These are phyloP conservation scores for Gynochthodes officinalis DNA, from an alignment of 257 asterid species.

Conservation along the genomic window DNA sequence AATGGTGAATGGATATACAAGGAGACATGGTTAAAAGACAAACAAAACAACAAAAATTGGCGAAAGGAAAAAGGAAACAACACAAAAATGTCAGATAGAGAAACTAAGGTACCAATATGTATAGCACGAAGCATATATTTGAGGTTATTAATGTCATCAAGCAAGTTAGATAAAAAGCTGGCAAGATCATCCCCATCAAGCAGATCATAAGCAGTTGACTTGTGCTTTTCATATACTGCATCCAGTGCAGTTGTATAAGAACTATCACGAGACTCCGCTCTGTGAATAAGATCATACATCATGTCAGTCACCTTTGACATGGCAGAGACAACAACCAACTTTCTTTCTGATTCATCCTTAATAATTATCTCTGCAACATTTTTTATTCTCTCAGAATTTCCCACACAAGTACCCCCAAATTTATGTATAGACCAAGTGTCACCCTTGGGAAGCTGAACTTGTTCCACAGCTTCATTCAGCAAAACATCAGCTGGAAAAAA, in stretches of 20 bases:
- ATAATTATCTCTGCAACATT: constrained; percentile 81
- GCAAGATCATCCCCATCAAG: constrained; percentile 73
- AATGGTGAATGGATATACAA: neutral
- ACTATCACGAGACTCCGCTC: constrained; percentile 79
- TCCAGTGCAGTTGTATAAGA: constrained; percentile 62
- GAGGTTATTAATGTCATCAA: constrained; percentile 72
- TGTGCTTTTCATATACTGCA: constrained; percentile 79
- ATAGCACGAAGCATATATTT: constrained; percentile 94
- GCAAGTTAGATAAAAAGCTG: constrained; percentile 57
- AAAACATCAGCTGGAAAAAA: constrained; percentile 32
- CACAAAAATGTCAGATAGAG: neutral
- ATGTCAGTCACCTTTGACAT: constrained; percentile 98
- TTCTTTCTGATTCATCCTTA: constrained; percentile 68
- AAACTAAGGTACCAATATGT: constrained; percentile 57
- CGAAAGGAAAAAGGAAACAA: neutral
- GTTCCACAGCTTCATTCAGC: constrained; percentile 52
- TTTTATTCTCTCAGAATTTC: constrained; percentile 76
- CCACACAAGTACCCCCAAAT: constrained; percentile 98
- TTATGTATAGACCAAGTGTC: constrained; percentile 92
- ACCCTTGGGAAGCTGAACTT: constrained; percentile 66
- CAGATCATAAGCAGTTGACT: constrained; percentile 68
- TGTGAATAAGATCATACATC: constrained; percentile 89
- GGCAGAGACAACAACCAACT: constrained; percentile 90
- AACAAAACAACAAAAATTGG: neutral
- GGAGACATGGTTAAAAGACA: neutral